Conservation (phyloP, 2,329 filamentous ascomycete species). For the Cladophialophora bantiana region DNA sequence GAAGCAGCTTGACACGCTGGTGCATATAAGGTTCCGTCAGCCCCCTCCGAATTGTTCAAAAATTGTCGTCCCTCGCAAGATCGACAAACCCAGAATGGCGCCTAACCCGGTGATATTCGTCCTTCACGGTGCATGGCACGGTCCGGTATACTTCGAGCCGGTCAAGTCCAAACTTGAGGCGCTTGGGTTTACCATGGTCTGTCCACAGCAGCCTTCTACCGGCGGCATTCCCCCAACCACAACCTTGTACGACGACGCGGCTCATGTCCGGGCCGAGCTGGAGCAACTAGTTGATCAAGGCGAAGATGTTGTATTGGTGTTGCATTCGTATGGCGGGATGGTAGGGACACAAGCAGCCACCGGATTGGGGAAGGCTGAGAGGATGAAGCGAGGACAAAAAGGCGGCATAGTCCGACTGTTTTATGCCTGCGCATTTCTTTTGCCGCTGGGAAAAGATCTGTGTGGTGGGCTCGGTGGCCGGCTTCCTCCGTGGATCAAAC, state of each 20-base stretch:
- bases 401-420: constrained; percentile 45
- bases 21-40: background rate
- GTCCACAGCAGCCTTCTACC: constrained; percentile 20
- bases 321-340: constrained; percentile 48
- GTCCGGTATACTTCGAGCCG: constrained; percentile 41
- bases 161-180: constrained; percentile 17
- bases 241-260: constrained; percentile 26
- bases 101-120: constrained; percentile 47
- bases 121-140: constrained; percentile 49
- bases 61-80: background rate
- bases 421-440: constrained; percentile 47
- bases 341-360: constrained; percentile 44
- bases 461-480: constrained; percentile 20
- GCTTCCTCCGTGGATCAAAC: constrained; percentile 25
- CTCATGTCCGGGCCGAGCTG: constrained; percentile 15
- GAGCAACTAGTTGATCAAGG: constrained; percentile 43
- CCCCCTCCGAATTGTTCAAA: background rate
- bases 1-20: background rate
- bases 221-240: constrained; percentile 1
- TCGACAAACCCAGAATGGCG: constrained; percentile 1
- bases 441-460: constrained; percentile 36
- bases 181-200: constrained; percentile 18
- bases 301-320: constrained; percentile 43
- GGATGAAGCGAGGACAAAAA: constrained; percentile 37
- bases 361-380: constrained; percentile 41